These are phyloP conservation scores for Amphichorda felina DNA, from an alignment of 2,329 filamentous ascomycete species.

Conservation along the genomic window DNA sequence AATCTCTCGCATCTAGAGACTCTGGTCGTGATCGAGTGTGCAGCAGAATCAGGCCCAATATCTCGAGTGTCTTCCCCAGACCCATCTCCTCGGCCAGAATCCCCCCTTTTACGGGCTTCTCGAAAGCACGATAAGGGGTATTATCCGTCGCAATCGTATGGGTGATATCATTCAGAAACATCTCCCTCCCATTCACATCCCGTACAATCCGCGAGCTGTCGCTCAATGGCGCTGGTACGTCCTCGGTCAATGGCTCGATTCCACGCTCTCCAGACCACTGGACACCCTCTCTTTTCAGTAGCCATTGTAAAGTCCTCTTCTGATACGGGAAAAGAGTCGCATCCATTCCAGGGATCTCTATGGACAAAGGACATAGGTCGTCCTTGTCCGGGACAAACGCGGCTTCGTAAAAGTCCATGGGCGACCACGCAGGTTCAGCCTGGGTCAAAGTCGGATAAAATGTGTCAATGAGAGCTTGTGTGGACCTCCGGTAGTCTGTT, in stretches of 20 bases:
- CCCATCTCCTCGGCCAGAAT: constrained; percentile 77
- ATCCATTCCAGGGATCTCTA: constrained; percentile 30
- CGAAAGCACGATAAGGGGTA: constrained; percentile 25
- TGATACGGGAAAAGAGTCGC: constrained; percentile 61
- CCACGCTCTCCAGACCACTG: constrained; percentile 21
- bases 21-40: constrained; percentile 31
- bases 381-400: constrained; percentile 47
- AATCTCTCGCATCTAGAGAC: constrained; percentile 1
- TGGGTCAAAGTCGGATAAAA: constrained; percentile 15
- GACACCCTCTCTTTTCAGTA: constrained; percentile 54
- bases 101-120: constrained; percentile 40
- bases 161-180: constrained; percentile 51
- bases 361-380: constrained; percentile 21
- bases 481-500: constrained; percentile 15
- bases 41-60: constrained; percentile 57
- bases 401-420: constrained; percentile 56
- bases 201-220: constrained; percentile 18
- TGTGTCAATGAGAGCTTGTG: constrained; percentile 21
- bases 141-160: constrained; percentile 43
- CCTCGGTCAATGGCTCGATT: constrained; percentile 3
- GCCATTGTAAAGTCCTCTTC: constrained; percentile 57
- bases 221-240: constrained; percentile 6
- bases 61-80: constrained; percentile 68
- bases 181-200: constrained; percentile 22
- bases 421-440: constrained; percentile 20